Evolutionary conservation across 441 rosid species (phyloP), one percentile per base, ranked within the genome.

Genomic region (Hypseocharis bilobata): DNA sequence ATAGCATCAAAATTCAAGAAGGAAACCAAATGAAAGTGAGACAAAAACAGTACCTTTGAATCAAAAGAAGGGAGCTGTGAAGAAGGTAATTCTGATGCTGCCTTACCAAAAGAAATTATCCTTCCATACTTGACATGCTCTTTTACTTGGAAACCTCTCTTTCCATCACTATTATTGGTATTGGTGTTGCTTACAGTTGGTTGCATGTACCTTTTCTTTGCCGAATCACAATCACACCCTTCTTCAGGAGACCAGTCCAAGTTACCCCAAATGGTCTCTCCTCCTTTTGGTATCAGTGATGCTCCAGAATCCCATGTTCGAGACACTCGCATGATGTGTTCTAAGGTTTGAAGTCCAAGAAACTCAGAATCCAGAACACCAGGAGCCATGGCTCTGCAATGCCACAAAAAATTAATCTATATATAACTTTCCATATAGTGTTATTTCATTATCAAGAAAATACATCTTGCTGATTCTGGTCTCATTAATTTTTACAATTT

Each of bases 231-330:
- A 59, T 75, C 84, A 66, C 86, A 19, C 14, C 19, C 49, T 2
- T 44, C 85, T 80, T 93, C 99, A 1, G 97, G 99, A 1, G 99
- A 82, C 96, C 96, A 85, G 56, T 91, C 93, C 70, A 89, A 80
- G 77, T 78, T 85, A 56, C 99, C 99, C 99, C 99, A 93, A 49
- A 93, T 84, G 17, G 88, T 87, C 63, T 86, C 92, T 63, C 99
- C 99, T 27, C 99, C 99, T 82, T 76, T 91, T 17, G 97, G 96
- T 75, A 93, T 65, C 96, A 93, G 86, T 20, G 97, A 93, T 93
- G 88, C 88, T 34, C 96, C 89, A 54, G 97, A 87, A 82, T 93
- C 99, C 97, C 97, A 93, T 5, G 92, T 78, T 20, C 94, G 87
- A 65, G 88, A 81, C 96, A 89, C 88, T 75, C 78, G 82, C 96